Evolutionary conservation across 2,329 filamentous ascomycete species (phyloP).

Genomic region (Macroventuria anomochaeta): DNA sequence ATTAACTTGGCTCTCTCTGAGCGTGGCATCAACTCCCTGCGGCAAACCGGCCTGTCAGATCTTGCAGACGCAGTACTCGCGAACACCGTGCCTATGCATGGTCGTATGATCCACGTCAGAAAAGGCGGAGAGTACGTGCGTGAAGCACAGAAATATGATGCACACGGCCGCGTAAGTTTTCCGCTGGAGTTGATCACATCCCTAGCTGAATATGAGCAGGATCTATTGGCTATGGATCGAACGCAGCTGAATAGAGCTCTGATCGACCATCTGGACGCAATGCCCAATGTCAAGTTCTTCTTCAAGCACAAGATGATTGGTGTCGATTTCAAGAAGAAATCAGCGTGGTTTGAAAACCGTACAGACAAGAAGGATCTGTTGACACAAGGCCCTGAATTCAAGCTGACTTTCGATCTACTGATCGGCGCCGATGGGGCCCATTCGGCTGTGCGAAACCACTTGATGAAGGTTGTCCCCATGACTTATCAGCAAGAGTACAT

Average conservation of each 20-base stretch:
- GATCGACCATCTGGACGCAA: constrained; percentile 79
- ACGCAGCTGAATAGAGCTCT: constrained; percentile 81
- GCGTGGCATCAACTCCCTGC: constrained; percentile 87
- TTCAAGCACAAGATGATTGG: constrained; percentile 95
- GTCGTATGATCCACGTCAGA: constrained; percentile 91
- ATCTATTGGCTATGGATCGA: constrained; percentile 85
- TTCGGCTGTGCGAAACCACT: constrained; percentile 85
- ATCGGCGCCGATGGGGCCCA: constrained; percentile 96
- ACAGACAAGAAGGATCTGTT: constrained; percentile 28
- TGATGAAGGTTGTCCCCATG: constrained; percentile 95
- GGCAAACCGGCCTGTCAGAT: constrained; percentile 68
- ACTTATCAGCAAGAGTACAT: constrained; percentile 95
- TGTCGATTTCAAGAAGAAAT: constrained; percentile 78
- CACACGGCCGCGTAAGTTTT: constrained; percentile 76
- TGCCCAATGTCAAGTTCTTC: constrained; percentile 88
- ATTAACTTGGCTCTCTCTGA: constrained; percentile 97
- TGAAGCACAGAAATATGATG: constrained; percentile 86
- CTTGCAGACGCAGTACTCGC: constrained; percentile 77
- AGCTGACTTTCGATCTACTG: constrained; percentile 88
- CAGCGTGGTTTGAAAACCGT: constrained; percentile 83
- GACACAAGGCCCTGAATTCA: constrained; percentile 65
- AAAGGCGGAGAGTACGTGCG: constrained; percentile 73
- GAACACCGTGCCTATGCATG: constrained; percentile 89
- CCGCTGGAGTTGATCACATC: neutral
- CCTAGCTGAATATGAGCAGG: constrained; percentile 57